Evolutionary conservation across 805 yeast genomes (phyloP).

Genomic region (Schwanniomyces pseudopolymorphus): DNA sequence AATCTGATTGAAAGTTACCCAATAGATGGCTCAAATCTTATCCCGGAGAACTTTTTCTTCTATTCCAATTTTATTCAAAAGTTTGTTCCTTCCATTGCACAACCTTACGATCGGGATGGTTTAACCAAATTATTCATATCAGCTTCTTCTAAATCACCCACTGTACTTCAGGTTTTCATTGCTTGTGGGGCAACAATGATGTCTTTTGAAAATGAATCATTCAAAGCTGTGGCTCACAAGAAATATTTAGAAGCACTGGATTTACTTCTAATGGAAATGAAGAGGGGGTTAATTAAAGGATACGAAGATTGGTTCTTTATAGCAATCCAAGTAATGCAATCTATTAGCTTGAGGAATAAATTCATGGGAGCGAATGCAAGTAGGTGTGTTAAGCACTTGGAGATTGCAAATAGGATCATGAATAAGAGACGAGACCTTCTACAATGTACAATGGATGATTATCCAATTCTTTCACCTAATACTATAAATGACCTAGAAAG

Average conservation of each 20-base stretch:
- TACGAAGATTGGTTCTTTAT: conserved; percentile 41
- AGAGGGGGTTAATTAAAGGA: conserved; percentile 19
- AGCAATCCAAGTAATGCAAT: conserved; percentile 31
- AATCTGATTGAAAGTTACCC: background rate
- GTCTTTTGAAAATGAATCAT: conserved; percentile 26
- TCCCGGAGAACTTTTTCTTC: background rate
- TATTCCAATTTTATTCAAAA: conserved; percentile 29
- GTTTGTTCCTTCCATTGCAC: conserved; percentile 40
- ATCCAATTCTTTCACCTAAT: no score
- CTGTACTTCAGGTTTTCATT: conserved; percentile 31
- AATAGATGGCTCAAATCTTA: background rate
- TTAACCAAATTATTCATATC: conserved; percentile 42
- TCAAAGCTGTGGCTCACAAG: conserved; percentile 11
- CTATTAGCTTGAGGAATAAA: conserved; percentile 35
- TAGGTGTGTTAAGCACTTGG: conserved; percentile 30
- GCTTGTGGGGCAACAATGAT: conserved; percentile 44
- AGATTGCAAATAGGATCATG: conserved; percentile 35
- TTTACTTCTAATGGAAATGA: conserved; percentile 18
- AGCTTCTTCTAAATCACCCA: conserved; percentile 24
- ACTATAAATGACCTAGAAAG: background rate
- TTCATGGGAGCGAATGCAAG: conserved; percentile 22
- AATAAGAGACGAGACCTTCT: background rate
- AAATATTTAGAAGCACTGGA: conserved; percentile 20
- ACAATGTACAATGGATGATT: background rate
- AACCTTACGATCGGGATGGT: conserved; percentile 38